These are phyloP conservation scores for Canavalia ensiformis DNA, from an alignment of 306 rosid genomes.

Conservation along the genomic window DNA sequence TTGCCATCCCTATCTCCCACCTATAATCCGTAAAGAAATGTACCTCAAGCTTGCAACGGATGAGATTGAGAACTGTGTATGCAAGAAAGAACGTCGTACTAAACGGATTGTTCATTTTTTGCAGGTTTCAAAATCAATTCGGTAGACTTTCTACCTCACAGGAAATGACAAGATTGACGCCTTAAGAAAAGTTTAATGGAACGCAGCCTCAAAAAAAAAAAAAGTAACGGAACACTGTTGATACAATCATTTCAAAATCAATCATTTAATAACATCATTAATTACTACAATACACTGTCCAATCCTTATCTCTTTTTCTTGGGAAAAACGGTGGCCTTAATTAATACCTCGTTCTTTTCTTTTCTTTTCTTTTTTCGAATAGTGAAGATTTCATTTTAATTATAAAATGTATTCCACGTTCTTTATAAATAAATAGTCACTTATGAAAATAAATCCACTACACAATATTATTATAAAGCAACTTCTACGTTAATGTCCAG, in stretches of 20 bases:
- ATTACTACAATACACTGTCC: background rate
- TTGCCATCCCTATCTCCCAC: background rate
- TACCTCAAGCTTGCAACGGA: background rate
- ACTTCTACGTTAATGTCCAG: background rate
- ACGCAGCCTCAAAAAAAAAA: too few relatives aligned
- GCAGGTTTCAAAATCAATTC: slow-evolving; percentile 27
- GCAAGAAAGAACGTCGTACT: background rate
- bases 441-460: too few relatives aligned
- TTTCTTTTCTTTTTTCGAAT: background rate
- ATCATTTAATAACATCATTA: slow-evolving; percentile 17
- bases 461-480: background rate
- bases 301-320: slow-evolving; percentile 7
- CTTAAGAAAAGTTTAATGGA: background rate
- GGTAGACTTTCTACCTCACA: slow-evolving; percentile 35
- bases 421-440: too few relatives aligned
- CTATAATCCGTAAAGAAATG: background rate
- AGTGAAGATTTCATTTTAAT: background rate
- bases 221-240: background rate
- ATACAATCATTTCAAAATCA: slow-evolving; percentile 24
- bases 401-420: background rate
- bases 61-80: background rate
- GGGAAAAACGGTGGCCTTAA: background rate
- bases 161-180: slow-evolving; percentile 18
- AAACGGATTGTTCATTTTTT: background rate
- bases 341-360: background rate